phyloP scores from a whole-genome alignment of 2,329 filamentous ascomycete species.

The Sporothrix pallida region DNA sequence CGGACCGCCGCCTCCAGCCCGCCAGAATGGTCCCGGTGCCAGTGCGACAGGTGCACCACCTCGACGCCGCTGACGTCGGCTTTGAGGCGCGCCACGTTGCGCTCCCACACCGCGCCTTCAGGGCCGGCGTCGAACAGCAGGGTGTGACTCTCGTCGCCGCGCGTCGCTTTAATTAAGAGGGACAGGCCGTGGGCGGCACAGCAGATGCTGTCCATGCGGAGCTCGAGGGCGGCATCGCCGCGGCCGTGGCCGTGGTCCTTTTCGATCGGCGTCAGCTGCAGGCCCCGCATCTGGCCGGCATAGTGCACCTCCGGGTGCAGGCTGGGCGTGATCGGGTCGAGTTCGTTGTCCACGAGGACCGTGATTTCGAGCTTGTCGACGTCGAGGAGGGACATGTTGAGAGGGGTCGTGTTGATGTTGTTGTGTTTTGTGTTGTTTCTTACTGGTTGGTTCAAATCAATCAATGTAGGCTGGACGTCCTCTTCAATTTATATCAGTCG shows the following conservation, averaged over 20 bases:
- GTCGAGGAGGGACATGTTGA: constrained; percentile 33
- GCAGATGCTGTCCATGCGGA: constrained; percentile 57
- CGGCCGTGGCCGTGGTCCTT: constrained; percentile 40
- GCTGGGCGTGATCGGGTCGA: constrained; percentile 58
- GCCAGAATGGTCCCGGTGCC: constrained; percentile 62
- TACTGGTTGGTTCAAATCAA: too few relatives aligned
- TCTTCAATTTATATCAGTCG: too few relatives aligned
- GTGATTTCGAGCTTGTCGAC: constrained; percentile 51
- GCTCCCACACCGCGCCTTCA: constrained; percentile 57
- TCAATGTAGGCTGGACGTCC: too few relatives aligned
- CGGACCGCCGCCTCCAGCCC: constrained; percentile 57
- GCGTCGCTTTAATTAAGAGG: constrained; percentile 56
- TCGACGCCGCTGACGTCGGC: constrained; percentile 53
- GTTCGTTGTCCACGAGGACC: constrained; percentile 61
- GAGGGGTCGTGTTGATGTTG: too few relatives aligned
- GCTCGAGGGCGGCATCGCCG: constrained; percentile 51
- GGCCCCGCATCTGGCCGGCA: constrained; percentile 50
- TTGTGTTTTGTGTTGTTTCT: too few relatives aligned
- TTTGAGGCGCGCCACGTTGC: constrained; percentile 54
- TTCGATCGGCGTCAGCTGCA: constrained; percentile 46
- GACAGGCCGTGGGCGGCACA: constrained; percentile 62
- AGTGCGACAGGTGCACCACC: constrained; percentile 57
- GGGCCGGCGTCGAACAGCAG: constrained; percentile 61
- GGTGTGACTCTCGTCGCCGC: constrained; percentile 51
- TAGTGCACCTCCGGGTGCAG: constrained; percentile 52